Conservation (phyloP, 768 basidiomycete species). For the Saitozyma podzolica region DNA sequence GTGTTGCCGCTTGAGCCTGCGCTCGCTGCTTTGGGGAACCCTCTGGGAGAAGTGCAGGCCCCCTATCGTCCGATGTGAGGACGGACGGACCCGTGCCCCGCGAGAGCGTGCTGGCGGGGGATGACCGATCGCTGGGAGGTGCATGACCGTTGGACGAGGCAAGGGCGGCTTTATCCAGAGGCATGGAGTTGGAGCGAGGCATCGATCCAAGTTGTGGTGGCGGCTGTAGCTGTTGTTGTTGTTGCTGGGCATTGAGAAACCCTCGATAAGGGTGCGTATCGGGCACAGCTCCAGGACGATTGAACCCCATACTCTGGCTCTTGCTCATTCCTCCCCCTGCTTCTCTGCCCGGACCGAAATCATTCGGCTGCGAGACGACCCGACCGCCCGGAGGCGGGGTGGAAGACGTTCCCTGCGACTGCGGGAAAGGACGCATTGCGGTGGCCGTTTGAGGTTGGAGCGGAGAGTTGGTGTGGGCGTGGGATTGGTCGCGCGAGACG, state of each 20-base stretch:
- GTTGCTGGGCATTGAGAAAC: conserved; percentile 10
- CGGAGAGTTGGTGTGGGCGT: too few species aligned
- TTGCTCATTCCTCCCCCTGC: conserved; percentile 15
- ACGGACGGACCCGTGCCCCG: too few species aligned
- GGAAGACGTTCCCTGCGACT: too few species aligned
- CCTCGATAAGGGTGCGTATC: conserved; percentile 33
- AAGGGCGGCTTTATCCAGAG: conserved; percentile 12
- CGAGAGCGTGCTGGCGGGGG: too few species aligned
- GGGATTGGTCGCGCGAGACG: too few species aligned
- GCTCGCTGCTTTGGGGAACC: too few species aligned
- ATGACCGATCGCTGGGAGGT: not conserved
- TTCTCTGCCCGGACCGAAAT: not conserved
- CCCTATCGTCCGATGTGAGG: too few species aligned
- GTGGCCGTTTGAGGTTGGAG: too few species aligned
- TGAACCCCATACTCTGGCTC: conserved; percentile 36
- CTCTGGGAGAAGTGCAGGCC: too few species aligned
- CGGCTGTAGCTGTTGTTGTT: conserved; percentile 3
- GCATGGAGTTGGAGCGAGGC: conserved; percentile 29
- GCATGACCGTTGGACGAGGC: conserved; percentile 6
- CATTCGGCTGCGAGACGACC: not conserved
- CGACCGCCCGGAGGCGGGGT: not conserved
- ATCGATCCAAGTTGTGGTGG: not conserved
- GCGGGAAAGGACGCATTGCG: too few species aligned
- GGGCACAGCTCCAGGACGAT: conserved; percentile 6
- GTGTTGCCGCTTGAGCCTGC: too few species aligned